Base-by-base conservation (phyloP, 2,329 filamentous ascomycete genomes). In the Xylaria sp. region DNA sequence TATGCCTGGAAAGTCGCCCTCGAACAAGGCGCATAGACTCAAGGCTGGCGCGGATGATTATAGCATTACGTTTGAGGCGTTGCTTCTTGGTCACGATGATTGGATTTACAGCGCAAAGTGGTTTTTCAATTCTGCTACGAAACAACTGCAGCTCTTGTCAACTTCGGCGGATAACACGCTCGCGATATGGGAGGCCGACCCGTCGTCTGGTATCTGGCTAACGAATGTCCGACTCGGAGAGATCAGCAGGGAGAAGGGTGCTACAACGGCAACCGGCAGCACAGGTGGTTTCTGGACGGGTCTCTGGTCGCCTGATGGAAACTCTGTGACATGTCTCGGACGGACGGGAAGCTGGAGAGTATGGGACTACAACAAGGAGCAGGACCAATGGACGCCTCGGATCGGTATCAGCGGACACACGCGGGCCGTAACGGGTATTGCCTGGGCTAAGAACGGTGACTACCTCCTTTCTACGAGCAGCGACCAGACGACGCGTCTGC, bases 271-370 rank as follows among this genome's bases (percentile, higher is more conserved):
- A 0, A 99, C 94, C 0, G 94, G 94, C 52, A 97, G 92, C 72
- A 91, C 92, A 1, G 94, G 94, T 63, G 94, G 94, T 0, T 97
- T 97, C 73, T 99, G 94, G 93, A 92, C 90, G 10, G 93, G 92
- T 0, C 80, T 97, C 0, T 99, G 94, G 94, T 89, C 90, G 4
- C 90, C 91, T 2, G 80, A 87, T 64, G 91, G 90, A 7, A 78
- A 79, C 13, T 85, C 85, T 1, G 87, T 97, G 11, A 87, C 89
- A 3, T 92, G 91, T 62, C 82, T 99, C 16, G 91, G 93, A 0
- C 85, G 93, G 47, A 97, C 93, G 0, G 94, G 94, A 34, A 94
- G 92, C 72, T 99, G 94, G 94, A 83, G 94, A 63, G 77, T 88
- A 57, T 99, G 94, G 94, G 80, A 83, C 30, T 85, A 87, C 70